Percentiles rank a stretch among this genome's conserved stretches.
These are phyloP conservation scores for Moesziomyces parantarcticus DNA, from an alignment of 1,284 basidiomycete species.

Conservation along the genomic window DNA sequence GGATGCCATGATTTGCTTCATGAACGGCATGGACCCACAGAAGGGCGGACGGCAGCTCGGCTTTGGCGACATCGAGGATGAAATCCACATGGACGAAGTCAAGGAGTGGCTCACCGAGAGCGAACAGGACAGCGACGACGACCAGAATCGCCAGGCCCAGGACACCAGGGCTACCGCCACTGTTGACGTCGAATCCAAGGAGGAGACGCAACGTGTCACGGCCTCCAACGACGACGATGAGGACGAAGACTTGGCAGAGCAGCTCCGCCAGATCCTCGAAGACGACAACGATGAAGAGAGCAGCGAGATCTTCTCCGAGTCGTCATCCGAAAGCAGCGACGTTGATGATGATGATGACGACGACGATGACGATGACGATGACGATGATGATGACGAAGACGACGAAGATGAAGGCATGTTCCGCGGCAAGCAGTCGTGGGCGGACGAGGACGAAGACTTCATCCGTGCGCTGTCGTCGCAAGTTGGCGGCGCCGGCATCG, in stretches of 20 bases:
- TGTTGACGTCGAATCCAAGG: neutral
- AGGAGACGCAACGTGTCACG: neutral
- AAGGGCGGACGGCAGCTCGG: conserved; percentile 53
- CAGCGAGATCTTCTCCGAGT: conserved; percentile 33
- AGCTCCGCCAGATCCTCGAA: conserved; percentile 44
- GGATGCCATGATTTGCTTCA: conserved; percentile 59
- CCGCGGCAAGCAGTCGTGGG: conserved; percentile 70
- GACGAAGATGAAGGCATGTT: conserved; percentile 64
- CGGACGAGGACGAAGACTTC: conserved; percentile 76
- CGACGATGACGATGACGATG: conserved; percentile 33
- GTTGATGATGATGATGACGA: conserved; percentile 19
- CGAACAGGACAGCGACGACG: conserved; percentile 32
- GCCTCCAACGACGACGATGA: conserved; percentile 25
- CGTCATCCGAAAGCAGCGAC: conserved; percentile 29
- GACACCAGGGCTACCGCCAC: neutral
- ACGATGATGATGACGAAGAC: conserved; percentile 19
- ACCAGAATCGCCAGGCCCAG: conserved; percentile 5
- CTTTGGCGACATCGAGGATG: conserved; percentile 55
- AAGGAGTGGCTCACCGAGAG: conserved; percentile 61
- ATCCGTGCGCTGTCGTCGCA: conserved; percentile 71
- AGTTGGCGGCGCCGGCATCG: conserved; percentile 39
- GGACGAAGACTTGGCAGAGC: conserved; percentile 28
- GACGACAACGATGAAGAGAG: conserved; percentile 36
- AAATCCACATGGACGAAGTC: conserved; percentile 49
- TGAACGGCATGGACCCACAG: conserved; percentile 61